Evolutionary conservation across 768 basidiomycete species (phyloP).

Genomic region (Suillus bovinus): DNA sequence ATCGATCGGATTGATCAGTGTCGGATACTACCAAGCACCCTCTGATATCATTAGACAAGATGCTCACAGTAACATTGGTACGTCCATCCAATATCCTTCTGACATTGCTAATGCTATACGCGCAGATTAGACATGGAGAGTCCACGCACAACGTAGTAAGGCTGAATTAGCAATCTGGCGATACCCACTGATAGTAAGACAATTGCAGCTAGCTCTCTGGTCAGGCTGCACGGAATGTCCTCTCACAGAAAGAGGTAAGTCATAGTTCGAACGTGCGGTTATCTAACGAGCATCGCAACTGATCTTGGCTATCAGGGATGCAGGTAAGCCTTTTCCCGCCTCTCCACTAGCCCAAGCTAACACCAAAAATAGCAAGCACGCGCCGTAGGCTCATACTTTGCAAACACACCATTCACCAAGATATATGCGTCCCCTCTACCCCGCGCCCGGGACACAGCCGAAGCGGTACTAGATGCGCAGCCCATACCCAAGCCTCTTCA

Average conservation of each 20-base stretch:
- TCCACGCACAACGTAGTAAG: slow-evolving; percentile 74
- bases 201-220: slow-evolving; percentile 3
- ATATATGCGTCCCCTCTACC: slow-evolving; percentile 69
- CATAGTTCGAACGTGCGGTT: neutral
- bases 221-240: slow-evolving; percentile 6
- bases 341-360: neutral
- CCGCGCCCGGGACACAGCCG: slow-evolving; percentile 63
- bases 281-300: neutral
- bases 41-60: neutral
- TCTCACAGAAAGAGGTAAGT: slow-evolving; percentile 7
- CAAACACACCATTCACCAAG: slow-evolving; percentile 47
- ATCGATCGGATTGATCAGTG: neutral
- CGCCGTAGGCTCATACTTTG: slow-evolving; percentile 59
- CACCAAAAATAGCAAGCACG: slow-evolving; percentile 54
- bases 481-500: slow-evolving; percentile 45
- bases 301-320: neutral
- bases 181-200: neutral
- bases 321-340: neutral
- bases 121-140: slow-evolving; percentile 76
- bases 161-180: neutral
- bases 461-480: slow-evolving; percentile 54
- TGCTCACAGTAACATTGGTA: slow-evolving; percentile 4
- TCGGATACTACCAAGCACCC: neutral
- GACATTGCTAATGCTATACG: neutral
- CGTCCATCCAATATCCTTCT: neutral